Base-by-base conservation (phyloP, 1,139 yeast genomes). In the Blastobotrys indianensis region DNA sequence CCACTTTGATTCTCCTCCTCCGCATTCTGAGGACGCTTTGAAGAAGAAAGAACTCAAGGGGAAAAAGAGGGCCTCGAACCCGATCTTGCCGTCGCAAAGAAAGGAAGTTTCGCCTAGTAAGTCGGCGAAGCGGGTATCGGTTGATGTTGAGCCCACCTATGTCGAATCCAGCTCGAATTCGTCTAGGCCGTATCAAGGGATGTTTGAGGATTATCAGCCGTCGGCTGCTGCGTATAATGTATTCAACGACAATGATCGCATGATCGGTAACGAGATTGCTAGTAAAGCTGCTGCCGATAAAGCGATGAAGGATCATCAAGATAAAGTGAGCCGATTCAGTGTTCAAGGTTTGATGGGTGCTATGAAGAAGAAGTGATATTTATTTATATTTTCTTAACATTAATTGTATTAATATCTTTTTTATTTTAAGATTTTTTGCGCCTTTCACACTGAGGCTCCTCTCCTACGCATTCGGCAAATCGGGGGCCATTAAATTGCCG, bases 321-420 rank as follows among this genome's bases (percentile, higher is more conserved):
- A 45, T 37, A 54, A 48, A 29, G 50, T 49, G 33, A 56, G 60
- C 44, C 49, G 51, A 30, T 51, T 46, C 36, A 56, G 59, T 42
- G 54, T 57, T 37, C 47, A 44, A 15, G 61, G 61, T 13, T 29
- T 57, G 17, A 49, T 57, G 47, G 52, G 47, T 32, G 60, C 58
- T 2, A 56, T 57, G 6, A 56, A 56, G 42, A 43, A 39, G 36
- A 33, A 45, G 20, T 28, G 33, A 20, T 13, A 35, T 20, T 20
- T 20, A 20, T 20, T 20, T 20, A 20, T 4, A 20, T 20, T 20
- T 4, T 20, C 4, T 20, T 20, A 4, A 4, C 25, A 4, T 20
- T 20, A 20, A 20, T 20, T 20, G 25, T 20, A 20, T 20, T 20
- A 20, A 20, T 20, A 4, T 20, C 7, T 20, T 20, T 20, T 20